A percentile compares a stretch with the other conserved stretches of the same genome.
phyloP scores from a whole-genome alignment of 768 basidiomycete genomes.

The Lactifluus piperatus region DNA sequence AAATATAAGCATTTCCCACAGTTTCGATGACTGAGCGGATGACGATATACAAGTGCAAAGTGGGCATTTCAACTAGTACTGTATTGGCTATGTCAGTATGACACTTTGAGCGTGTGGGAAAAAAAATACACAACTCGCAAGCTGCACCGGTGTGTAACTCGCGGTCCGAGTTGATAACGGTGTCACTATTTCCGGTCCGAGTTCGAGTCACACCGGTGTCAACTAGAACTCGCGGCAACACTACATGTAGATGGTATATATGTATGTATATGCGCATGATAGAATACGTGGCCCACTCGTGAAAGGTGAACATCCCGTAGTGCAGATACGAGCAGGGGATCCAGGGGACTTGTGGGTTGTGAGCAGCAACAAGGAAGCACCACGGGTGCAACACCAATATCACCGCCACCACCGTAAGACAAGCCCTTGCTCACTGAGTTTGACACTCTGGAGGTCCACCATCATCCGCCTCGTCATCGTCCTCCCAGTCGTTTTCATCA shows the following conservation, averaged over 20 bases:
- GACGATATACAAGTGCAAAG: too few relatives aligned
- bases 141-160: too few relatives aligned
- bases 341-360: background rate
- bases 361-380: background rate
- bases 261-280: background rate
- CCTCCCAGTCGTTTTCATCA: slow-evolving; percentile 57
- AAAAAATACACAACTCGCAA: too few relatives aligned
- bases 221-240: too few relatives aligned
- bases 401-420: background rate
- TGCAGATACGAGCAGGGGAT: background rate
- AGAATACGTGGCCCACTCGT: background rate
- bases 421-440: slow-evolving; percentile 19
- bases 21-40: too few relatives aligned
- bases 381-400: background rate
- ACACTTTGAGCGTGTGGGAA: too few relatives aligned
- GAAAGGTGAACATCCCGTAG: background rate
- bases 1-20: too few relatives aligned
- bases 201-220: too few relatives aligned
- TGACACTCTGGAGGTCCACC: slow-evolving; percentile 31
- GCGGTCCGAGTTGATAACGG: too few relatives aligned
- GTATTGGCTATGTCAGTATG: too few relatives aligned
- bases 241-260: slow-evolving; percentile 6
- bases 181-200: too few relatives aligned
- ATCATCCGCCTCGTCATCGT: slow-evolving; percentile 60
- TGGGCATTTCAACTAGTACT: too few relatives aligned